Conservation (phyloP, 2,329 filamentous ascomycete genomes). For the Catunica adiposa region DNA sequence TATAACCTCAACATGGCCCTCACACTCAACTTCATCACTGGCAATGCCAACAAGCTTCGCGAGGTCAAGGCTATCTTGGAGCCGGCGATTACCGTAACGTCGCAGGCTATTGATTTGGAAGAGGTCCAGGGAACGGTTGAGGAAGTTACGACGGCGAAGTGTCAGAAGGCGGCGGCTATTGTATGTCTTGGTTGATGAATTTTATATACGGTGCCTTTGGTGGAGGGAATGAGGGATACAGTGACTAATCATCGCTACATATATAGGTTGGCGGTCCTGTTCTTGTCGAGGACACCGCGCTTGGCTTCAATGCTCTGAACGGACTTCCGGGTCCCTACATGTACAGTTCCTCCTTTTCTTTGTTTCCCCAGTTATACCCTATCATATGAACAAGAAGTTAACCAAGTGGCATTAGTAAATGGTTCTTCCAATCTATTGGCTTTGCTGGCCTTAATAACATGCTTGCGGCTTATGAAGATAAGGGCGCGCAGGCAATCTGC, state of each 20-base stretch:
- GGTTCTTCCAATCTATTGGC: conserved; percentile 74
- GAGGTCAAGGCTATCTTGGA: conserved; percentile 82
- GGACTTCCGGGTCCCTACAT: conserved; percentile 95
- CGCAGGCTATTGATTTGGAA: conserved; percentile 59
- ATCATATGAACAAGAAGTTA: background rate
- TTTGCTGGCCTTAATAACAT: conserved; percentile 79
- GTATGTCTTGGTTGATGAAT: too few species aligned
- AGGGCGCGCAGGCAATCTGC: conserved; percentile 82
- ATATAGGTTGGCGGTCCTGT: conserved; percentile 69
- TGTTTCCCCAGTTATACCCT: conserved; percentile 19
- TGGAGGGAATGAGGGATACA: too few species aligned
- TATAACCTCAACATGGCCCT: conserved; percentile 24
- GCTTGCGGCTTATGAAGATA: conserved; percentile 74
- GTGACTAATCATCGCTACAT: background rate
- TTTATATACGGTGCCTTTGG: too few species aligned
- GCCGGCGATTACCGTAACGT: conserved; percentile 54
- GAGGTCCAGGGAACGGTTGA: conserved; percentile 89
- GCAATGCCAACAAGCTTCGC: conserved; percentile 82
- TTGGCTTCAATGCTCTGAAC: conserved; percentile 80
- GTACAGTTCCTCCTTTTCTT: too few species aligned
- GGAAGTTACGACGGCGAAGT: conserved; percentile 81
- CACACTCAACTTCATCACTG: conserved; percentile 78
- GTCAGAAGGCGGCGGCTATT: conserved; percentile 58
- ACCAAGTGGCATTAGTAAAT: conserved; percentile 49
- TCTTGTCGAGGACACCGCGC: conserved; percentile 84